These are phyloP conservation scores for Wickerhamomyces tratensis DNA, from an alignment of 805 yeast species.

Conservation along the genomic window DNA sequence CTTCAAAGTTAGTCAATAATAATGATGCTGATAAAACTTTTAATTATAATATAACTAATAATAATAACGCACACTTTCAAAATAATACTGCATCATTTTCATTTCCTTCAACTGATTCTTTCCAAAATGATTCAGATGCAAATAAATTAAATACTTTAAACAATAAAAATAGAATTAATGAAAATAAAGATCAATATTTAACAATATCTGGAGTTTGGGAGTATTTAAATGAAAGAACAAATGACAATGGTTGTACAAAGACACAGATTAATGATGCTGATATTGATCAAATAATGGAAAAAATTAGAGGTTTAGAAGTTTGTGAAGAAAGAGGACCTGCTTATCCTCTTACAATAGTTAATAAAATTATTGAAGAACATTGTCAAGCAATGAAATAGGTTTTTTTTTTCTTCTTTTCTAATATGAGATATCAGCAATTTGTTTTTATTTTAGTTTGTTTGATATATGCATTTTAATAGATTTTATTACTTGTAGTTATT, in stretches of 20 bases:
- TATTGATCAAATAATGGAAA: conserved; percentile 45
- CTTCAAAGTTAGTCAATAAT: conserved; percentile 1
- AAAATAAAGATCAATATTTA: conserved; percentile 32
- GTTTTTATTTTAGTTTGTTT: no score
- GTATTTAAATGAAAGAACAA: conserved; percentile 40
- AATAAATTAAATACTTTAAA: conserved; percentile 3
- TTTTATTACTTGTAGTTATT: no score
- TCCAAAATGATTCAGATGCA: conserved; percentile 12
- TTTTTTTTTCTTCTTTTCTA: conserved; percentile 27
- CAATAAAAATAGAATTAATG: conserved; percentile 13
- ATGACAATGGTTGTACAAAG: conserved; percentile 29
- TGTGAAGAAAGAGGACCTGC: conserved; percentile 82
- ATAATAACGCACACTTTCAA: not conserved
- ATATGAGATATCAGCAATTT: conserved; percentile 5
- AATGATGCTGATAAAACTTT: not conserved
- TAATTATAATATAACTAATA: not conserved
- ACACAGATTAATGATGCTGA: conserved; percentile 41
- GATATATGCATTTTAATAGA: no score
- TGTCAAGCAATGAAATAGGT: conserved; percentile 7
- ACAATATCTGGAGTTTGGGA: conserved; percentile 84
- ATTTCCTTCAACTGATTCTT: conserved; percentile 21
- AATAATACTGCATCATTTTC: conserved; percentile 10
- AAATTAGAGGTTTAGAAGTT: conserved; percentile 54
- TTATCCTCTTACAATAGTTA: conserved; percentile 36
- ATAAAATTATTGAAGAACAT: conserved; percentile 22